phyloP scores from a whole-genome alignment of 306 rosid genomes.

The Castanopsis chinensis region DNA sequence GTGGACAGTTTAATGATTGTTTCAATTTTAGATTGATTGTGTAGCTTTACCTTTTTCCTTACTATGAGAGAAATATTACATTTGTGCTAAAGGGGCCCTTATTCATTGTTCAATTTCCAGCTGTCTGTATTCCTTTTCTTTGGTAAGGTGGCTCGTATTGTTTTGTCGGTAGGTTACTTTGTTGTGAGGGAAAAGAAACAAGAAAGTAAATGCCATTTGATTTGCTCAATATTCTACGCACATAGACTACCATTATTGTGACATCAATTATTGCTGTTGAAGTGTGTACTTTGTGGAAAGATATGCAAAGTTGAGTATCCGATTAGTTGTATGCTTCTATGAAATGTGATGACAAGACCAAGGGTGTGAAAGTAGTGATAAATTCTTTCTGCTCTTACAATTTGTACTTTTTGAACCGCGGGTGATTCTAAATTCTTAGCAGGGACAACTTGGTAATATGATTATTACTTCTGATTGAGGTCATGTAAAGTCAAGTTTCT shows the following conservation, averaged over 20 bases:
- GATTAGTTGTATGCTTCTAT: background rate
- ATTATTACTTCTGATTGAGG: background rate
- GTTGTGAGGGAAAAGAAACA: background rate
- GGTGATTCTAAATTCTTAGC: too few relatives aligned
- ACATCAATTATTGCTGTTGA: background rate
- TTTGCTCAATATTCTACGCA: background rate
- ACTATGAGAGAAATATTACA: background rate
- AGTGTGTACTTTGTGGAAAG: background rate
- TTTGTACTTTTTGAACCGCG: background rate
- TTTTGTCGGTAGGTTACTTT: background rate
- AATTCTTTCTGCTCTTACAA: background rate
- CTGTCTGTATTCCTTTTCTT: background rate
- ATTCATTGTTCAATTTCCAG: background rate
- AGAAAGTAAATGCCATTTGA: background rate
- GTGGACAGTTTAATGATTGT: background rate
- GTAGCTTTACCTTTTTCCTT: background rate
- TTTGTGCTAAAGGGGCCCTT: too few relatives aligned
- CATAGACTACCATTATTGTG: background rate
- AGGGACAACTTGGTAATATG: background rate
- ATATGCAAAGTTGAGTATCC: background rate
- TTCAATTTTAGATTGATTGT: background rate
- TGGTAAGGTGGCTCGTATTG: background rate
- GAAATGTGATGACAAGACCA: too few relatives aligned
- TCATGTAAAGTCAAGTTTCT: background rate
- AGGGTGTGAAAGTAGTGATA: background rate